Conservation (phyloP, 2,329 filamentous ascomycete species). For the Colletotrichum siamense region DNA sequence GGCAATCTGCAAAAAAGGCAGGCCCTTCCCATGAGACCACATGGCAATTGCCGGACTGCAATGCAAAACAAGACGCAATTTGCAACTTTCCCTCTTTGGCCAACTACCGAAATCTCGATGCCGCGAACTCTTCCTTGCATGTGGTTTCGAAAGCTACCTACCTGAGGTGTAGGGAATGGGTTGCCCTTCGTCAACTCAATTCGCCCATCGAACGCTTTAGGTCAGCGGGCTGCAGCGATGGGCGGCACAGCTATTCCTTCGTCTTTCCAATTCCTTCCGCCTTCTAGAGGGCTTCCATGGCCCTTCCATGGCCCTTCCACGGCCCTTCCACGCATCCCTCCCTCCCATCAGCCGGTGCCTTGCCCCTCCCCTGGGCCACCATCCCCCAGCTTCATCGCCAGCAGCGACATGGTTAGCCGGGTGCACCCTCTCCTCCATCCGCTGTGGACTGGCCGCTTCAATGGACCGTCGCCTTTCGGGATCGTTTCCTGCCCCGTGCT, state of each 20-base stretch:
- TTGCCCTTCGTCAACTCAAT: not conserved
- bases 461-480: not conserved
- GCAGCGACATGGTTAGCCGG: constrained; percentile 2
- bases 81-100: not conserved
- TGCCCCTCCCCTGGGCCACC: not conserved
- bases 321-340: constrained; percentile 4
- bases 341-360: not conserved
- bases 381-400: constrained; percentile 1
- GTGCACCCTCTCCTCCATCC: constrained; percentile 15
- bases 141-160: not conserved
- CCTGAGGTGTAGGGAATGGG: not conserved
- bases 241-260: not conserved
- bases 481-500: constrained; percentile 5
- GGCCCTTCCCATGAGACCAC: not conserved
- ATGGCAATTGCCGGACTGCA: not conserved
- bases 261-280: not conserved
- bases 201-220: not conserved
- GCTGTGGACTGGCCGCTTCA: not conserved
- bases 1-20: not conserved
- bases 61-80: not conserved
- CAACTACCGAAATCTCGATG: not conserved
- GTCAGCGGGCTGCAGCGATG: not conserved
- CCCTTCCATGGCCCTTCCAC: constrained; percentile 7
- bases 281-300: constrained; percentile 10
- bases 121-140: not conserved